Conservation (phyloP, 257 asterid genomes). For the Ilex asprella region DNA sequence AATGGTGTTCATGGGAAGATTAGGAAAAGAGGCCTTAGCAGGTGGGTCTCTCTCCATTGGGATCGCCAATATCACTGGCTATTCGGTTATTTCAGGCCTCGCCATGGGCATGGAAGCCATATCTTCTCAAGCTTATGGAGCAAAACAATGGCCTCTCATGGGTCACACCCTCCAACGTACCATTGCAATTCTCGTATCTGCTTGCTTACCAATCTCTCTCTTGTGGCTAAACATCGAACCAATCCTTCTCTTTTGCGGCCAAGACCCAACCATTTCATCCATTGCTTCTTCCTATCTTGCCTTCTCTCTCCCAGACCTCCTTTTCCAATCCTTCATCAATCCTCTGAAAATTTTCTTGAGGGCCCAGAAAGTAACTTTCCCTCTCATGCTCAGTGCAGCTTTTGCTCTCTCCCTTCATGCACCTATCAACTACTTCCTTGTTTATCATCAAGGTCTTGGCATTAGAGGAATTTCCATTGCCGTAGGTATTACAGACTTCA, state of each 20-base stretch:
- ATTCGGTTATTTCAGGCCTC: slow-evolving; percentile 60
- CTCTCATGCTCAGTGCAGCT: slow-evolving; percentile 40
- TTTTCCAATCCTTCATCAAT: slow-evolving; percentile 43
- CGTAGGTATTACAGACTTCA: slow-evolving; percentile 25
- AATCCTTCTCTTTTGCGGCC: slow-evolving; percentile 35
- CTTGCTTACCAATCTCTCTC: slow-evolving; percentile 54
- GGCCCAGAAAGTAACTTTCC: slow-evolving; percentile 48
- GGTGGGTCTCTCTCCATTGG: slow-evolving; percentile 74
- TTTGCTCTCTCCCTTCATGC: slow-evolving; percentile 40
- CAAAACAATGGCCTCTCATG: slow-evolving; percentile 47
- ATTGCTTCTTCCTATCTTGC: slow-evolving; percentile 45
- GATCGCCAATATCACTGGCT: slow-evolving; percentile 70
- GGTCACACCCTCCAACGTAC: slow-evolving; percentile 52
- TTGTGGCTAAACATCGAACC: slow-evolving; percentile 63
- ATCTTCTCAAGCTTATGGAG: slow-evolving; percentile 70
- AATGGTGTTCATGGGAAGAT: slow-evolving; percentile 53
- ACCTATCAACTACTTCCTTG: slow-evolving; percentile 39
- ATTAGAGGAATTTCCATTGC: slow-evolving; percentile 48
- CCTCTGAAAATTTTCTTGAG: slow-evolving; percentile 53
- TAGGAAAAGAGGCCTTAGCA: slow-evolving; percentile 60
- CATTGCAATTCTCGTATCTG: slow-evolving; percentile 28
- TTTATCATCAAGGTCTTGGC: slow-evolving; percentile 31
- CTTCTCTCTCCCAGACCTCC: slow-evolving; percentile 47
- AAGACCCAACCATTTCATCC: slow-evolving; percentile 47
- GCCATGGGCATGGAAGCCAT: slow-evolving; percentile 73